Conservation (phyloP, 2,329 filamentous ascomycete species). For the Penicillium sp. region DNA sequence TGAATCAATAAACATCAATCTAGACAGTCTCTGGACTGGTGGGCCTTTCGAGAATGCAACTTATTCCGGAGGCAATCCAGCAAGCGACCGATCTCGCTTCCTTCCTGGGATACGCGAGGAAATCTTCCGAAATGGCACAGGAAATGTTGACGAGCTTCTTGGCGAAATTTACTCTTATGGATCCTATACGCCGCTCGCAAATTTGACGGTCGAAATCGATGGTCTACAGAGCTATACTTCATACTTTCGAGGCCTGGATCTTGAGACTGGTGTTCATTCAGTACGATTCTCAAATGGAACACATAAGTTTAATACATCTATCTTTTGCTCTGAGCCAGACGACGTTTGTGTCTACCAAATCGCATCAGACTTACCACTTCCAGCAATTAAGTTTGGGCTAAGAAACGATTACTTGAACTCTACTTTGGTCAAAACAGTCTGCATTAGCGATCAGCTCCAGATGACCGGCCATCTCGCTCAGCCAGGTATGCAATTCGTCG, state of each 20-base stretch:
- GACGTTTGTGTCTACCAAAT: constrained; percentile 43
- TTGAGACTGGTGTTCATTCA: constrained; percentile 10
- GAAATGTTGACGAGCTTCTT: constrained; percentile 17
- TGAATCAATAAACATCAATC: constrained; percentile 20
- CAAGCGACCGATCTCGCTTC: constrained; percentile 12
- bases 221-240: constrained; percentile 2
- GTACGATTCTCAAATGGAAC: not conserved
- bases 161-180: constrained; percentile 19
- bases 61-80: constrained; percentile 22
- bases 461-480: constrained; percentile 1
- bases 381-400: constrained; percentile 42
- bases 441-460: constrained; percentile 19
- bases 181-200: constrained; percentile 22
- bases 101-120: constrained; percentile 17
- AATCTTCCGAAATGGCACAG: constrained; percentile 24
- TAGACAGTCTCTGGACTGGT: constrained; percentile 29
- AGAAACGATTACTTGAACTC: constrained; percentile 43
- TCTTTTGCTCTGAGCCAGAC: constrained; percentile 35
- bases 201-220: constrained; percentile 21
- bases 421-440: constrained; percentile 33
- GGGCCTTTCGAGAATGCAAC: constrained; percentile 23
- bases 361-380: constrained; percentile 33
- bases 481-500: constrained; percentile 21
- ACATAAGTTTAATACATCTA: constrained; percentile 4
- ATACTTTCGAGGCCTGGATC: constrained; percentile 18